phyloP scores from a whole-genome alignment of 1,284 basidiomycete species.

The Cutaneotrichosporon sp. region DNA sequence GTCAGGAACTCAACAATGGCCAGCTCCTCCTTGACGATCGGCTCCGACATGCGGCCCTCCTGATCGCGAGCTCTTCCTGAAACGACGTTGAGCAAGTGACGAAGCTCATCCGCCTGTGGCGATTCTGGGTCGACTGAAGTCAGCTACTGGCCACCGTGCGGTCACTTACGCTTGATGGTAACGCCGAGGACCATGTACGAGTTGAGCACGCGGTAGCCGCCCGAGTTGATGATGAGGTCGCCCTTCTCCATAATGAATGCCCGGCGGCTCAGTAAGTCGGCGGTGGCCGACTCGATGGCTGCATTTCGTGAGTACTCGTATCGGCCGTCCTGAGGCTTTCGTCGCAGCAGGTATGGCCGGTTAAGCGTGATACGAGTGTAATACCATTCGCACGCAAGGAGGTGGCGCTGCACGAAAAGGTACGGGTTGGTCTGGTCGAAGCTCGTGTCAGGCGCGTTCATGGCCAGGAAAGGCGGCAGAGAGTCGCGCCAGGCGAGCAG shows the following conservation, averaged over 20 bases:
- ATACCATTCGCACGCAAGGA: conserved; percentile 46
- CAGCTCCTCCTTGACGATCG: conserved; percentile 50
- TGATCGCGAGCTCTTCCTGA: conserved; percentile 48
- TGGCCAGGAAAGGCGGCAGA: conserved; percentile 44
- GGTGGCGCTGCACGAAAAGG: conserved; percentile 47
- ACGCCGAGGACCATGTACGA: conserved; percentile 50
- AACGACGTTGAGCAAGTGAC: conserved; percentile 48
- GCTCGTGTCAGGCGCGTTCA: conserved; percentile 42
- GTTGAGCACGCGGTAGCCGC: conserved; percentile 48
- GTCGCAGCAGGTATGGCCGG: conserved; percentile 47
- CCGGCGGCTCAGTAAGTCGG: conserved; percentile 47
- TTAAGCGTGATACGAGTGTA: conserved; percentile 48
- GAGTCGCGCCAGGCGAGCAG: conserved; percentile 47
- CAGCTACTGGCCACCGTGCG: background rate
- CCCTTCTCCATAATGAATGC: conserved; percentile 50
- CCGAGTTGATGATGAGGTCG: conserved; percentile 47
- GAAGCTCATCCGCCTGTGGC: conserved; percentile 48
- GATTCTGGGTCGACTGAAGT: conserved; percentile 46
- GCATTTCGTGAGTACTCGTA: conserved; percentile 50
- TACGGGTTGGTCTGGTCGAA: conserved; percentile 43
- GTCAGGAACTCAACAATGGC: conserved; percentile 50
- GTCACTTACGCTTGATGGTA: conserved; percentile 45
- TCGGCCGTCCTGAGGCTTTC: conserved; percentile 45
- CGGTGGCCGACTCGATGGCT: conserved; percentile 49
- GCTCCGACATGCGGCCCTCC: conserved; percentile 45